Evolutionary conservation across 108 stramenopile species (phyloP), one percentile per base, ranked within the genome.

Genomic region (Fragilariopsis cylindrus): DNA sequence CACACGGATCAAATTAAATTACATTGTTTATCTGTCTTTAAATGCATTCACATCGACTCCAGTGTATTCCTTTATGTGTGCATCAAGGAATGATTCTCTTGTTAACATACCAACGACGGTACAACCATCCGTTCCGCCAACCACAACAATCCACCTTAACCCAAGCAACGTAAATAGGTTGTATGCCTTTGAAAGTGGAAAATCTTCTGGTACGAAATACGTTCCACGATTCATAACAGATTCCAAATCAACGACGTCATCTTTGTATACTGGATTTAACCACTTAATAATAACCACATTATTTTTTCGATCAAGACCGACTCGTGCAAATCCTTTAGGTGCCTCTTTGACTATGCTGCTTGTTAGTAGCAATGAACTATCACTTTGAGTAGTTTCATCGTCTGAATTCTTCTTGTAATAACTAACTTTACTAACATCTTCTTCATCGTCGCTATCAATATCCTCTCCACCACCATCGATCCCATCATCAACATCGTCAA

Each of bases 121-220:
- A 46, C 43, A 19, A 7, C 65, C 65, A 48, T 48, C 47, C 12
- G 4, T 19, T 48, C 65, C 65, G 0, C 65, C 65, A 15, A 65
- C 65, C 5, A 53, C 87, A 4, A 82, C 78, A 3, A 90, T 52
- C 55, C 85, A 82, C 3, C 89, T 72, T 5, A 90, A 73, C 43
- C 89, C 89, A 15, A 90, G 66, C 19, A 72, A 64, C 1, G 81
- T 84, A 68, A 90, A 90, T 18, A 87, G 76, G 9, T 41, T 46
- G 60, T 81, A 75, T 21, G 86, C 86, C 21, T 80, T 77, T 57
- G 75, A 76, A 1, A 87, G 60, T 18, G 86, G 86, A 43, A 67
- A 72, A 64, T 70, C 43, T 13, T 76, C 81, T 21, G 69, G 57
- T 11, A 84, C 81, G 56, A 69, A 76, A 49, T 67, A 72, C n/a